Base-by-base conservation (phyloP, 106 monocot species). In the Allium cepa region DNA sequence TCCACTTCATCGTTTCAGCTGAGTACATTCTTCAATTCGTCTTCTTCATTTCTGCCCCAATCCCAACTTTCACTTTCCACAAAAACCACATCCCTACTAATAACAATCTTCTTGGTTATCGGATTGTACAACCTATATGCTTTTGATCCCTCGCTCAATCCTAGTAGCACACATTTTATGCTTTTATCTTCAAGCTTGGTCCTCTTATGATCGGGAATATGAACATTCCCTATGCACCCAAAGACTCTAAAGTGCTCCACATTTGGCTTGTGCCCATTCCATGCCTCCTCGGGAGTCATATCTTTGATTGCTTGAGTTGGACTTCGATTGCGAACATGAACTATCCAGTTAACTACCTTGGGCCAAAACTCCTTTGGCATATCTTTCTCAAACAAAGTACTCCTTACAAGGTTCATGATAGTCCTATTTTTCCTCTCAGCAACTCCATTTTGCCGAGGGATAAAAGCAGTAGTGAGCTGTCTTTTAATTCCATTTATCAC, bases 381-480 rank as follows among this genome's bases (percentile, higher is more conserved):
- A 55, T 26, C 26, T 28, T 68, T 68, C 4, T 9, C 68, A 14
- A 36, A 27, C 14, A 68, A 26, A 3, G 36, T 53, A 10, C 28
- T 11, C 13, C 52, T 7, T 7, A 48, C 53, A 13, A 68, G 10
- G 9, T 26, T 12, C 22, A 68, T 68, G 15, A 68, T 53, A 13
- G 53, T 67, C 4, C 66, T 7, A 15, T 67, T 67, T 14, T 67
- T 67, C 1, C 66, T 18, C 12, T 68, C 68, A 53, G 53, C n/a
- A 7, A 7, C 11, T 10, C 53, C 26, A 68, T 68, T 68, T 26
- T 68, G 68, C 13, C 53, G 12, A 3, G 52, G 22, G 1, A 3
- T 26, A 26, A 49, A 53, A 0, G 11, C 22, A 26, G 26, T 28
- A 17, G 26, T 68, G 50, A 68, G 22, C 6, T 53, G 22, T n/a